Conservation (phyloP, 805 yeast genomes). For the Cyberlindnera maritima region DNA sequence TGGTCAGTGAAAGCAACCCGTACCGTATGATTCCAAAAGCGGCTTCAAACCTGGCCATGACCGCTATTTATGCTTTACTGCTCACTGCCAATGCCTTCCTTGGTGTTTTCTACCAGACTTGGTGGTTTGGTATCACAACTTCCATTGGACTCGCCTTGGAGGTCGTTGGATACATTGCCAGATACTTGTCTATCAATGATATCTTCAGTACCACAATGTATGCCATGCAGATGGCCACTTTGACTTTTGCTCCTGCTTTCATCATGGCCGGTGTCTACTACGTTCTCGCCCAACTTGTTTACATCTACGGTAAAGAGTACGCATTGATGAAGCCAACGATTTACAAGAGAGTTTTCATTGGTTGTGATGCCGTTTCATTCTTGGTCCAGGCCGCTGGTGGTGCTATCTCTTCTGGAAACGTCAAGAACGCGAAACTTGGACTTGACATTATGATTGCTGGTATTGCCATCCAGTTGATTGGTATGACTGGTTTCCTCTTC, state of each 20-base stretch:
- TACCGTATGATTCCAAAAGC: background rate
- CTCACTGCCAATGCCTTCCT: conserved; percentile 40
- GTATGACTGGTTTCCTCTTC: background rate
- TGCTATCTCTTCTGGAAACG: conserved; percentile 32
- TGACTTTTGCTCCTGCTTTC: conserved; percentile 81
- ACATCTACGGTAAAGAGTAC: conserved; percentile 54
- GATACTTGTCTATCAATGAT: background rate
- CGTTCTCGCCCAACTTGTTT: conserved; percentile 62
- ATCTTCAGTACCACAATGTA: conserved; percentile 37
- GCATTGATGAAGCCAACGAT: conserved; percentile 54
- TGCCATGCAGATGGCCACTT: conserved; percentile 60
- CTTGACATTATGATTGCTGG: background rate
- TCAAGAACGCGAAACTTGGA: too few species aligned
- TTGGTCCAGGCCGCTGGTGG: conserved; percentile 77
- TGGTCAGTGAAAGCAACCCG: background rate
- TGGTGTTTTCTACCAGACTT: conserved; percentile 47
- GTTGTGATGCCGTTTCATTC: conserved; percentile 63
- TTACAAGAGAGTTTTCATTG: conserved; percentile 62
- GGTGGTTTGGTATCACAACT: conserved; percentile 65
- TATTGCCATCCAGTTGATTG: background rate
- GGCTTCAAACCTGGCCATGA: background rate
- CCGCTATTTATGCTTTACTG: conserved; percentile 46
- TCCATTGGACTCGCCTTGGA: conserved; percentile 57
- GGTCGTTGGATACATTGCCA: conserved; percentile 4
- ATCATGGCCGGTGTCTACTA: conserved; percentile 82